Evolutionary conservation across 352 stramenopile genomes (phyloP).

Genomic region (Globisporangium nunn): DNA sequence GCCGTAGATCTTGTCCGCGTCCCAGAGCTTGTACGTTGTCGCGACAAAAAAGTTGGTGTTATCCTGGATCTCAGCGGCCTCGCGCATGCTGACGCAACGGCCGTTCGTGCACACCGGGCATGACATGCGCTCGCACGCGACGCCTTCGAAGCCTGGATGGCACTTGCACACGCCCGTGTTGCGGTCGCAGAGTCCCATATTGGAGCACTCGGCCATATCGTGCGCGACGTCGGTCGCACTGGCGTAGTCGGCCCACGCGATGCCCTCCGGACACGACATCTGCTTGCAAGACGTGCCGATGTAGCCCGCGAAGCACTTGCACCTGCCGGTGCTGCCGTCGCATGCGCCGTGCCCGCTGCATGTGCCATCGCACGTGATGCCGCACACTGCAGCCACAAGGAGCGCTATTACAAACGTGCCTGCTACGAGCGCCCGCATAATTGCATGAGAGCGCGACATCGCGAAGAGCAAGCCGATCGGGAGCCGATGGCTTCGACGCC

Average conservation of each 20-base stretch:
- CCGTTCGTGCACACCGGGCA: slow-evolving; percentile 59
- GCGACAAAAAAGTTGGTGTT: slow-evolving; percentile 57
- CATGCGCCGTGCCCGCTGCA: slow-evolving; percentile 77
- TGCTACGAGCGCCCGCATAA: neutral
- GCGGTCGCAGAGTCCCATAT: slow-evolving; percentile 80
- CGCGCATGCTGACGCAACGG: slow-evolving; percentile 65
- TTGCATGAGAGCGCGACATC: neutral
- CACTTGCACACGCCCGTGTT: slow-evolving; percentile 52
- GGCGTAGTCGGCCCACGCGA: slow-evolving; percentile 62
- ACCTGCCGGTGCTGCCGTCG: slow-evolving; percentile 48
- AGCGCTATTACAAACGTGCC: neutral
- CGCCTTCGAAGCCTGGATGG: slow-evolving; percentile 53
- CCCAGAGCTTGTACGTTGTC: slow-evolving; percentile 60
- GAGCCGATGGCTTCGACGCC: neutral
- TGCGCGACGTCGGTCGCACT: slow-evolving; percentile 58
- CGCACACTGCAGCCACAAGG: neutral
- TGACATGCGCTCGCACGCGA: slow-evolving; percentile 66
- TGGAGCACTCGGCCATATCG: slow-evolving; percentile 74
- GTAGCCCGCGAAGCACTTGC: slow-evolving; percentile 75
- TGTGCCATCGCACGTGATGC: slow-evolving; percentile 55
- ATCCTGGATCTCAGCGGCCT: slow-evolving; percentile 47
- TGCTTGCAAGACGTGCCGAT: slow-evolving; percentile 58
- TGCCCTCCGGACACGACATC: slow-evolving; percentile 35
- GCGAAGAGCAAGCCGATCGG: too few relatives aligned
- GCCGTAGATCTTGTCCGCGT: slow-evolving; percentile 72